phyloP scores from a whole-genome alignment of 1,139 yeast species.

The Saccharomycopsis hybrid region DNA sequence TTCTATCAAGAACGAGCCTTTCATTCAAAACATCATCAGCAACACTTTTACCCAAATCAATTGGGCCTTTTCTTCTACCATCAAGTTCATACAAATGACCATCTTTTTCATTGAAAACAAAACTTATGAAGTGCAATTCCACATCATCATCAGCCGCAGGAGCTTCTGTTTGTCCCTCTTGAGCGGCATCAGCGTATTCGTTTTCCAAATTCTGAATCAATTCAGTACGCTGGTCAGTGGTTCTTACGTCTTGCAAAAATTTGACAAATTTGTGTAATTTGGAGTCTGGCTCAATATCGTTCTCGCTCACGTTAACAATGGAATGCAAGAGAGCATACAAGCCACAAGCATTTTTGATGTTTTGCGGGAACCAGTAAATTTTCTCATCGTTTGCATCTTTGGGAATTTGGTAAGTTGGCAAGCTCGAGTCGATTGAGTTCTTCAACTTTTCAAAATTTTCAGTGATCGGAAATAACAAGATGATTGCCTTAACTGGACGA shows the following conservation, averaged over 20 bases:
- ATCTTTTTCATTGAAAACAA: constrained; percentile 47
- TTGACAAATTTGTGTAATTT: constrained; percentile 14
- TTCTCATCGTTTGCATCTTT: constrained; percentile 23
- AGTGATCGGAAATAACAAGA: constrained; percentile 77
- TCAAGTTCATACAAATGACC: constrained; percentile 77
- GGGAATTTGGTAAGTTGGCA: not conserved
- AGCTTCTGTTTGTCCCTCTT: constrained; percentile 71
- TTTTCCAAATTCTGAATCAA: constrained; percentile 51
- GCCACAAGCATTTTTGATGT: constrained; percentile 89
- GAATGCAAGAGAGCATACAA: constrained; percentile 81
- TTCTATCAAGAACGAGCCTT: constrained; percentile 43
- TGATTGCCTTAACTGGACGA: constrained; percentile 68
- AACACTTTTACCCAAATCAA: constrained; percentile 47
- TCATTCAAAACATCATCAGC: constrained; percentile 49
- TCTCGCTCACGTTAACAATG: constrained; percentile 49
- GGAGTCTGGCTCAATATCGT: constrained; percentile 30
- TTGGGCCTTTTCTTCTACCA: constrained; percentile 79
- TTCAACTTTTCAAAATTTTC: constrained; percentile 42
- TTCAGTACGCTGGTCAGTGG: constrained; percentile 36
- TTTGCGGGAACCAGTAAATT: constrained; percentile 72
- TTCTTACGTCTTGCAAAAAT: constrained; percentile 4
- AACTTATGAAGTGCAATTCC: constrained; percentile 73
- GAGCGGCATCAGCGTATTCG: constrained; percentile 54
- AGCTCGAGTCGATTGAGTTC: not conserved
- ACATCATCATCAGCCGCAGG: constrained; percentile 64